A percentile compares a stretch with the other conserved stretches of the same genome.
Conservation (phyloP, 768 basidiomycete species). For the Agaricus blazei region DNA sequence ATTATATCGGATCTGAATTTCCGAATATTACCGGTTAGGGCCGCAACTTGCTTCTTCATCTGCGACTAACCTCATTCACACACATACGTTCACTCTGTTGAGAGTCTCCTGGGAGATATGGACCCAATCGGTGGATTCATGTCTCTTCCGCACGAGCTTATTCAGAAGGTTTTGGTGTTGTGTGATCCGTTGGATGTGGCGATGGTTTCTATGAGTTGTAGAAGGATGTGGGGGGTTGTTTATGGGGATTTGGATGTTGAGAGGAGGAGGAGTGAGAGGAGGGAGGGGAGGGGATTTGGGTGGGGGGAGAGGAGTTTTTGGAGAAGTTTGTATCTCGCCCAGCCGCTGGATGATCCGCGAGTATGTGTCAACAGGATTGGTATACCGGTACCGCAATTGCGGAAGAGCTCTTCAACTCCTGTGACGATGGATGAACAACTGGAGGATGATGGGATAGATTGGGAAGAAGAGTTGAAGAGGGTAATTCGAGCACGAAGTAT, state of each 20-base stretch:
- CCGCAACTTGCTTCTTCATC: too few relatives aligned
- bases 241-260: constrained; percentile 2
- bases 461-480: constrained; percentile 50
- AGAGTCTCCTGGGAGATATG: too few relatives aligned
- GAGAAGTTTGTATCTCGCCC: constrained; percentile 59
- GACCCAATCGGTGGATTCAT: constrained; percentile 16
- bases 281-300: not conserved
- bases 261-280: constrained; percentile 13
- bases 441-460: constrained; percentile 35
- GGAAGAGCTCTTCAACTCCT: too few relatives aligned
- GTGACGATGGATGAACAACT: constrained; percentile 15
- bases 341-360: constrained; percentile 62
- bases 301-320: constrained; percentile 41
- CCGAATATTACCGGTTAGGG: too few relatives aligned
- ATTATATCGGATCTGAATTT: too few relatives aligned
- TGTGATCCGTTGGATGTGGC: constrained; percentile 62
- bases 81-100: too few relatives aligned
- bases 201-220: constrained; percentile 45
- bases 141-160: constrained; percentile 52
- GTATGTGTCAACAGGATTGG: constrained; percentile 29
- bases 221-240: constrained; percentile 11
- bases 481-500: constrained; percentile 51
- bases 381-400: not conserved
- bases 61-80: too few relatives aligned
- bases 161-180: constrained; percentile 51